Evolutionary conservation across 2,329 filamentous ascomycete genomes (phyloP).

Genomic region (Phialophora verrucosa): DNA sequence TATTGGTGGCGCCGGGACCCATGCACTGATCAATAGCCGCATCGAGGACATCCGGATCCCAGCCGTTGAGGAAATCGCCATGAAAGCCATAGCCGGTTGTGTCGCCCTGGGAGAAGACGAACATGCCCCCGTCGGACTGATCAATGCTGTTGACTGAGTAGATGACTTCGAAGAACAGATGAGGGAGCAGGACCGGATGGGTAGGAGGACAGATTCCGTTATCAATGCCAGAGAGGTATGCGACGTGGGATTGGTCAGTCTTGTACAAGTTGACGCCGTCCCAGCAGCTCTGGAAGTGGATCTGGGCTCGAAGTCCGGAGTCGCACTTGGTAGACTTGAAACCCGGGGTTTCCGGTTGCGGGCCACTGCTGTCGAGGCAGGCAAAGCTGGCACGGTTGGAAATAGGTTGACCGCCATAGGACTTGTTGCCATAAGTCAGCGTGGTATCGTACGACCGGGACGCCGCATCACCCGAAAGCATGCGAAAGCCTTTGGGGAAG

Average conservation of each 20-base stretch:
- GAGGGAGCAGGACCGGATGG: slow-evolving; percentile 71
- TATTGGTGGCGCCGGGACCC: slow-evolving; percentile 48
- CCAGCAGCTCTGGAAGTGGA: slow-evolving; percentile 91
- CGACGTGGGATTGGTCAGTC: slow-evolving; percentile 69
- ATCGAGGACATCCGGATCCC: slow-evolving; percentile 72
- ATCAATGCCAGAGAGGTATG: slow-evolving; percentile 78
- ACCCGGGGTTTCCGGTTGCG: slow-evolving; percentile 70
- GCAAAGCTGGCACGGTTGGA: slow-evolving; percentile 80
- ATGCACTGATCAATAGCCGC: slow-evolving; percentile 75
- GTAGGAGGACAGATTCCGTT: slow-evolving; percentile 74
- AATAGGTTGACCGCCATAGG: slow-evolving; percentile 61
- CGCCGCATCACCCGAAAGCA: slow-evolving; percentile 75
- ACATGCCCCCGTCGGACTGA: slow-evolving; percentile 66
- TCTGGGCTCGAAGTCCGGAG: slow-evolving; percentile 80
- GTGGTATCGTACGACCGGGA: slow-evolving; percentile 34
- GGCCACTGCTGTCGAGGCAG: slow-evolving; percentile 77
- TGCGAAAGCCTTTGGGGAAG: slow-evolving; percentile 78
- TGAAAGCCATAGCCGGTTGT: slow-evolving; percentile 75
- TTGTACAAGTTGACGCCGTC: slow-evolving; percentile 69
- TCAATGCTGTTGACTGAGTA: slow-evolving; percentile 36
- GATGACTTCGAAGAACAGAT: slow-evolving; percentile 83
- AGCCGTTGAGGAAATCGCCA: slow-evolving; percentile 80
- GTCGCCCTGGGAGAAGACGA: slow-evolving; percentile 80
- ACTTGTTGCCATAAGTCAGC: slow-evolving; percentile 31
- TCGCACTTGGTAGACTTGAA: slow-evolving; percentile 76